Conservation (phyloP, 495 filamentous ascomycete species). For the Pseudotulostoma volvatum region DNA sequence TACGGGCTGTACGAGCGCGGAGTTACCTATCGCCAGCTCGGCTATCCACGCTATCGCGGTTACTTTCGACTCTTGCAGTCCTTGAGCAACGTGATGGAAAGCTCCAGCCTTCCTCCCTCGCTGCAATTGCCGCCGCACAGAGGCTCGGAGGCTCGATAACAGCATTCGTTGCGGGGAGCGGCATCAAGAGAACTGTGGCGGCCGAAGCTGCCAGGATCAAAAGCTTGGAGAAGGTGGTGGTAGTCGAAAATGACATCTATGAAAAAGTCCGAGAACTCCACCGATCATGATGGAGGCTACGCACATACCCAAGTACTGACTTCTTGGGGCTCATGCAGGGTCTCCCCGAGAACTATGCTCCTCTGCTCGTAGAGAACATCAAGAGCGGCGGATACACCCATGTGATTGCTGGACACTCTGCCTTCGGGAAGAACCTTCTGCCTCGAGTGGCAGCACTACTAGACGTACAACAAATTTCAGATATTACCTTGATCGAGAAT, state of each 20-base stretch:
- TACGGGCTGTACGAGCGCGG: constrained; percentile 34
- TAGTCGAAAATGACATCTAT: constrained; percentile 75
- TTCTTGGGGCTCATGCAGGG: constrained; percentile 34
- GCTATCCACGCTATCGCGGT: constrained; percentile 40
- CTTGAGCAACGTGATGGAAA: constrained; percentile 89
- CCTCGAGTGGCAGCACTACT: constrained; percentile 91
- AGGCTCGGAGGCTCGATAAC: constrained; percentile 76
- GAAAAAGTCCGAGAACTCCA: constrained; percentile 48
- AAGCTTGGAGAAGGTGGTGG: constrained; percentile 80
- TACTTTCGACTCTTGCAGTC: constrained; percentile 76
- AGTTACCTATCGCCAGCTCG: constrained; percentile 19
- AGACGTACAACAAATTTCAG: constrained; percentile 83
- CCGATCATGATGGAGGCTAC: not conserved
- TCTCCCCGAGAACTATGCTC: constrained; percentile 88
- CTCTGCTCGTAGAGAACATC: constrained; percentile 84
- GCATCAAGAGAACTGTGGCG: constrained; percentile 55
- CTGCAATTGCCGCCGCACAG: constrained; percentile 71
- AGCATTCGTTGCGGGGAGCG: constrained; percentile 73
- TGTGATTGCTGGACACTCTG: constrained; percentile 76
- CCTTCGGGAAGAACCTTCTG: constrained; percentile 90
- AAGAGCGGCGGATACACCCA: constrained; percentile 88
- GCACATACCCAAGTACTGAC: not conserved
- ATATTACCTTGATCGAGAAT: constrained; percentile 71
- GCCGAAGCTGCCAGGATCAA: constrained; percentile 77
- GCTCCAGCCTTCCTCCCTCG: constrained; percentile 65